Evolutionary conservation across 2,329 filamentous ascomycete genomes (phyloP), one percentile per base, ranked within the genome.

Genomic region (Xylaria arbuscula): DNA sequence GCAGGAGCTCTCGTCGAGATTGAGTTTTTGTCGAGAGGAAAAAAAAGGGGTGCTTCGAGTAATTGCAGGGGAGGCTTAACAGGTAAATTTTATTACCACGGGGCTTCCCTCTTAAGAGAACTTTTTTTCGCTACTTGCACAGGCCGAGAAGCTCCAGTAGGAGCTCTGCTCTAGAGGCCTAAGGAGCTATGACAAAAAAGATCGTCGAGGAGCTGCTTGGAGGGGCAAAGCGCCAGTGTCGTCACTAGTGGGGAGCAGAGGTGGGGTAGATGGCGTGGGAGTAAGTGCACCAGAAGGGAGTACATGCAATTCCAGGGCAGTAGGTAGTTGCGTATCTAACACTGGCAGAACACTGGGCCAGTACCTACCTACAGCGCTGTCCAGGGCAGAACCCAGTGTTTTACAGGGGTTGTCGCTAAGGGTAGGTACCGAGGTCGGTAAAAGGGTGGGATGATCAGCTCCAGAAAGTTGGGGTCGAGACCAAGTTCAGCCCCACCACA

Each of bases 211-310:
- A 45, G 17, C 34, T 45, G 15, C 62, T 62, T 68, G 58, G 68
- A 70, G 68, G 68, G 68, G 65, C 47, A 70, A 68, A 56, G 62
- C 38, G 62, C 42, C 9, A 11, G 57, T 70, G 68, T 70, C 68
- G 68, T 70, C 68, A 70, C 67, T 38, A 13, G 58, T 48, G 67
- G 63, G 54, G 62, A 22, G 32, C 3, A 40, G 40, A 67, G 68
- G 68, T 67, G 64, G 68, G 65, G 64, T 58, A 58, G 11, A 8
- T 62, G 32, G 45, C 51, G 67, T 32, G 64, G 64, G 61, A 45
- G 55, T 1, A 28, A 28, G 28, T 28, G 28, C 28, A 28, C 28
- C 5, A 28, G 28, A 7, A 13, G 53, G 17, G 32, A 38, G 54
- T 38, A 47, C 56, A 38, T 17, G 24, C 34, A n/a, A 36, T 51